Evolutionary conservation across 805 yeast species (phyloP), one percentile per base, ranked within the genome.

Genomic region (Clavispora phyllophila): DNA sequence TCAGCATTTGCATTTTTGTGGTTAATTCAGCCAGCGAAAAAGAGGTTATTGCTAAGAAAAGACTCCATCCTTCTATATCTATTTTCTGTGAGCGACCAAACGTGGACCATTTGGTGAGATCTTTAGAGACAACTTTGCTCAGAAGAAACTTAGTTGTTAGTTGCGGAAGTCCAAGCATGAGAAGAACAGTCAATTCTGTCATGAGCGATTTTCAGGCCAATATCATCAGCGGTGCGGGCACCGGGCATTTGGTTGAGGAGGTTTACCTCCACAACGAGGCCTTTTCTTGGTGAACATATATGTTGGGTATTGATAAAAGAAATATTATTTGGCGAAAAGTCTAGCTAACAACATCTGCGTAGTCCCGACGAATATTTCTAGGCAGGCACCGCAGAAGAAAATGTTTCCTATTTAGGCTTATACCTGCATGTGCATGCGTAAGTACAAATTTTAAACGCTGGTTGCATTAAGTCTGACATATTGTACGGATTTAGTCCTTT

Each of bases 241-340:
- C 8, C 5, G 4, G 13, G 18, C 40, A 9, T 19, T 19, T 9
- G 15, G 44, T 44, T 8, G 41, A 40, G 18, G 47, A 44, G 39
- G 47, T 44, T 12, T 44, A 15, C 32, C 36, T 44, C 19, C 44
- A 44, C 24, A 37, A 26, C 13, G 44, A 44, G 22, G 27, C 35
- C 3, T 44, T 36, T 23, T 43, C 42, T 9, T 44, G 47, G 47
- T 40, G 14, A 40, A 2, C 36, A 7, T 22, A 3, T 20, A 7
- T 34, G 17, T 22, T 17, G 18, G 18, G 27, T 7, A 20, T 20
- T 3, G 15, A 12, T 5, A 13, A 34, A 27, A 9, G 12, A 3
- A 31, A 15, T 19, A 31, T 18, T 18, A 17, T 17, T 13, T 31
- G 35, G n/a, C 5, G n/a, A 31, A 12, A 2, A 18, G 8, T 19